Percentiles rank a stretch among this genome's conserved stretches.
These are phyloP conservation scores for Blepharisma japonicum DNA, from an alignment of 73 alveolate genomes.

Conservation along the genomic window DNA sequence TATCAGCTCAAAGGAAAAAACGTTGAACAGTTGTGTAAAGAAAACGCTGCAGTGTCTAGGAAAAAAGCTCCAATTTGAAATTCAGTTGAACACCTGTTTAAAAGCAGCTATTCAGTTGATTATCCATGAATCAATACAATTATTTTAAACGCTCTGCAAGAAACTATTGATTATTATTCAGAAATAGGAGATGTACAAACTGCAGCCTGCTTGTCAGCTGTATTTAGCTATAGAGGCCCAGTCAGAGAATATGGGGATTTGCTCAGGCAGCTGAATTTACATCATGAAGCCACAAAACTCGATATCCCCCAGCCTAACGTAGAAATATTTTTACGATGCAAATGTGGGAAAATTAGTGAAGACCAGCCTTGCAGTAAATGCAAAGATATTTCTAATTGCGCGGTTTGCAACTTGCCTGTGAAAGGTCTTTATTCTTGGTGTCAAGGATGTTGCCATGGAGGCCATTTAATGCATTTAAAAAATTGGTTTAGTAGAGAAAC, in stretches of 20 bases:
- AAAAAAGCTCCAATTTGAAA: not conserved
- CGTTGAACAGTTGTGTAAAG: not conserved
- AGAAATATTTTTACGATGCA: not conserved
- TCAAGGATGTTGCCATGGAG: slow-evolving; percentile 55
- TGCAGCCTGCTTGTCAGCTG: slow-evolving; percentile 22
- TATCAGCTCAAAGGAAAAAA: not conserved
- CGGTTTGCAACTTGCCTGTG: slow-evolving; percentile 41
- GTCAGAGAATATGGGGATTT: not conserved
- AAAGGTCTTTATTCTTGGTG: slow-evolving; percentile 47
- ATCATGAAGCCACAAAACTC: not conserved
- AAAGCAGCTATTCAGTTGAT: not conserved
- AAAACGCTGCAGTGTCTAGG: not conserved
- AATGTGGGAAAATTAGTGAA: slow-evolving; percentile 19
- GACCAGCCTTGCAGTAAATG: slow-evolving; percentile 1
- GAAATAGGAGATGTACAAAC: slow-evolving; percentile 32
- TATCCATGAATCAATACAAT: not conserved
- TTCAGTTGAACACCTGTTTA: not conserved
- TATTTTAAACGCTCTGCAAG: not conserved
- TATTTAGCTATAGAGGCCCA: not conserved
- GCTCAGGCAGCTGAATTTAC: not conserved
- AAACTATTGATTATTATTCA: slow-evolving; percentile 20
- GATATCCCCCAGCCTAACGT: not conserved
- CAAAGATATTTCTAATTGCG: slow-evolving; percentile 27
- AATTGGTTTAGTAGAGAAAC: slow-evolving; percentile 32
- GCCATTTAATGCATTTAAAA: slow-evolving; percentile 40